Base-by-base conservation (phyloP, 306 rosid genomes). In the Sechiopsis laciniata region DNA sequence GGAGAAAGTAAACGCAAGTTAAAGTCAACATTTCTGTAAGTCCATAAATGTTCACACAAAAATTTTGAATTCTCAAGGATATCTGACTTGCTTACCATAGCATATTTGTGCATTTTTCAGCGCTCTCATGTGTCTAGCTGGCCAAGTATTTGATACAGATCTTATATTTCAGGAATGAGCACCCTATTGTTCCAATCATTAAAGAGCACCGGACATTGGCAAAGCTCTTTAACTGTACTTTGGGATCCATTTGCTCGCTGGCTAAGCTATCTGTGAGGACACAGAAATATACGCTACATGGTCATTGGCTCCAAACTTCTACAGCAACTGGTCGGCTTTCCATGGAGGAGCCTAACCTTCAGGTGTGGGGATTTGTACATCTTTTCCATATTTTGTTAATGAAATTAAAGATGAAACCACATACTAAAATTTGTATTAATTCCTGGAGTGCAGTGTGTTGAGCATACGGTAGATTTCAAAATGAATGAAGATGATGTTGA, bases 291-390 rank as follows among this genome's bases (percentile, higher is more conserved):
- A 85, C 98, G 6, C 81, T 94, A 79, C 96, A 94, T 71, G 98
- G 97, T 77, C 96, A 79, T 82, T 94, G 98, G 98, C 95, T 91
- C 74, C 98, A 94, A 80, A 90, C 95, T 70, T 90, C 96, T 22
- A 94, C 98, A 7, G 97, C 98, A 73, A 94, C 98, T 75, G 98
- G 98, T 72, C 87, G 98, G 77, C 97, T 90, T 81, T 94, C 98
- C 75, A 94, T 90, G 87, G 98, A 94, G 84, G 98, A 90, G 75
- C 98, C 98, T 68, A 94, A 94, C 81, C 98, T 90, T 80, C 98
- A 94, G 96, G 98, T 94, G 76, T 82, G 65, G 73, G 60, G 42
- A 22, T 21, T 67, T 9, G 2, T 37, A 22, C 29, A 17, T 78
- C 57, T 48, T 61, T 46, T 77, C 20, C 15, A 56, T 56, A 3